Evolutionary conservation across 176 grass and related monocot genomes (phyloP).

Genomic region (Oryza punctata): DNA sequence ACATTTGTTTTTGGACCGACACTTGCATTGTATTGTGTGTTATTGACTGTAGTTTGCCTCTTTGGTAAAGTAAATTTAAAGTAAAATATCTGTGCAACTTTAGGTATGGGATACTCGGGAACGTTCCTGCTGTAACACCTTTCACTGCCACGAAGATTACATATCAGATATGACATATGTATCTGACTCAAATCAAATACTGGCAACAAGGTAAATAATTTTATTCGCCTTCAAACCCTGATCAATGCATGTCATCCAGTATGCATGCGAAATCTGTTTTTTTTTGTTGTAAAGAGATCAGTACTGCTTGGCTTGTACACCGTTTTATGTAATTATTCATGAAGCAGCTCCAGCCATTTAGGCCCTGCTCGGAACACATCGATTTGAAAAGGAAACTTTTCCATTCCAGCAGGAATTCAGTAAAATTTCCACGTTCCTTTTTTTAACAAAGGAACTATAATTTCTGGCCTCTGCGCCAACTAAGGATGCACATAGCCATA

Average conservation of each 20-base stretch:
- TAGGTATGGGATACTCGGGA: constrained; percentile 94
- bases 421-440: background rate
- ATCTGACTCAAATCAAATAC: constrained; percentile 74
- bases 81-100: constrained; percentile 12
- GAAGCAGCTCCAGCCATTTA: background rate
- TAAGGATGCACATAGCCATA: too few species aligned
- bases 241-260: background rate
- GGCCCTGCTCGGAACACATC: background rate
- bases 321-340: background rate
- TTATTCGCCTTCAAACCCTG: background rate
- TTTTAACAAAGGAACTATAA: background rate
- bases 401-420: background rate
- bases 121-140: constrained; percentile 78
- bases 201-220: constrained; percentile 72
- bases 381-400: background rate
- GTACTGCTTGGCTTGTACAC: background rate
- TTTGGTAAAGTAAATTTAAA: constrained; percentile 6
- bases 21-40: background rate
- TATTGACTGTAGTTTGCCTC: background rate
- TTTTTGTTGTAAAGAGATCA: background rate
- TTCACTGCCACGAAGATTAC: constrained; percentile 94
- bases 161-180: constrained; percentile 82
- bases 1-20: background rate
- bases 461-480: too few species aligned
- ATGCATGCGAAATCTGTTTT: background rate